Percentiles rank a stretch among this genome's conserved stretches.
Conservation (phyloP, 768 basidiomycete genomes). For the Harrya chromipes region DNA sequence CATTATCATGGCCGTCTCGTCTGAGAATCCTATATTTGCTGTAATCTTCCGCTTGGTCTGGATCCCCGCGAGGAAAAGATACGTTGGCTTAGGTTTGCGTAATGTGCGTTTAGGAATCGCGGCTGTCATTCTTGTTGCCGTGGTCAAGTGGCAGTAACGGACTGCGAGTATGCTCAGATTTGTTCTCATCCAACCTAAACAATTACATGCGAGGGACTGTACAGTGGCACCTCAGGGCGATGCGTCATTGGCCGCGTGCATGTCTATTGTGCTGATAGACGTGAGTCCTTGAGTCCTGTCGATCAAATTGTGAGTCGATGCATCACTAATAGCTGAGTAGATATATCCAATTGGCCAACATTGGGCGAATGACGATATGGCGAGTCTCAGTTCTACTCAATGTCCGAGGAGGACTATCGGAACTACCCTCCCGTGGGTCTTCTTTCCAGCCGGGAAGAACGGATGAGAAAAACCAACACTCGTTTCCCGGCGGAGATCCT, state of each 20-base stretch:
- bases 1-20: slow-evolving; percentile 44
- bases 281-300: slow-evolving; percentile 34
- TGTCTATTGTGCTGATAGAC: slow-evolving; percentile 36
- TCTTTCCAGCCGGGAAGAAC: slow-evolving; percentile 21
- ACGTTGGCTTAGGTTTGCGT: slow-evolving; percentile 38
- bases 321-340: slow-evolving; percentile 26
- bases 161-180: slow-evolving; percentile 35
- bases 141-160: slow-evolving; percentile 25
- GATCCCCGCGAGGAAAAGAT: slow-evolving; percentile 36
- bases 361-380: slow-evolving; percentile 35
- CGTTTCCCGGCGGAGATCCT: slow-evolving; percentile 41
- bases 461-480: slow-evolving; percentile 31
- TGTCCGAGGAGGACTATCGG: slow-evolving; percentile 42
- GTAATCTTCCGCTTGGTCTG: slow-evolving; percentile 41
- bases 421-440: slow-evolving; percentile 32
- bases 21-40: slow-evolving; percentile 42
- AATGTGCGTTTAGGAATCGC: slow-evolving; percentile 38
- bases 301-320: slow-evolving; percentile 4
- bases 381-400: slow-evolving; percentile 34
- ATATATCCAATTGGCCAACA: slow-evolving; percentile 41
- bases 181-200: slow-evolving; percentile 32
- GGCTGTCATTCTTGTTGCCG: slow-evolving; percentile 40
- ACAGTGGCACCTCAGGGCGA: slow-evolving; percentile 28
- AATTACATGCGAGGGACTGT: slow-evolving; percentile 32
- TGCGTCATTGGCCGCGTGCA: slow-evolving; percentile 26